Percentiles rank a stretch among this genome's conserved stretches.
Evolutionary conservation across 371 early-diverging fungal species (phyloP).

Genomic region (Lichtheimia ramosa): DNA sequence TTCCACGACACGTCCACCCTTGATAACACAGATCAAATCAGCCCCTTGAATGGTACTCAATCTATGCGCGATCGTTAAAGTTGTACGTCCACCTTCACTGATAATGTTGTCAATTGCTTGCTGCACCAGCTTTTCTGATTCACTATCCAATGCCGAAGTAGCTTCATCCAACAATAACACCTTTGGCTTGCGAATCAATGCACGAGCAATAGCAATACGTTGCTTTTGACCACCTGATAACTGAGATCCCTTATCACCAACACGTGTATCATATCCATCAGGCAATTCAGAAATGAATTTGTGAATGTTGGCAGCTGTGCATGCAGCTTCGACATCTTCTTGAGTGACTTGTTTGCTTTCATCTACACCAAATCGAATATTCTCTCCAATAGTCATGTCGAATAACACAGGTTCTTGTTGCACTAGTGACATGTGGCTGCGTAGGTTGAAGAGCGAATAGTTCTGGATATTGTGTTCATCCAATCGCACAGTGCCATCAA

Average conservation of each 20-base stretch:
- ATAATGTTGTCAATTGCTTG: slow-evolving; percentile 80
- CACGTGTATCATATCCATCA: slow-evolving; percentile 77
- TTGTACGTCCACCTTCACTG: slow-evolving; percentile 54
- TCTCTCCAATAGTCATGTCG: slow-evolving; percentile 77
- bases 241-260: slow-evolving; percentile 75
- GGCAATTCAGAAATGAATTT: slow-evolving; percentile 71
- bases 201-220: slow-evolving; percentile 61
- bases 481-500: slow-evolving; percentile 57
- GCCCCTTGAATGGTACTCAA: slow-evolving; percentile 56
- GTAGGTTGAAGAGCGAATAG: slow-evolving; percentile 61
- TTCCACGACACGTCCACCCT: slow-evolving; percentile 77
- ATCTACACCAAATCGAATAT: slow-evolving; percentile 70
- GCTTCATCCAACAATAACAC: slow-evolving; percentile 91
- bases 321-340: slow-evolving; percentile 63
- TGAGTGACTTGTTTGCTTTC: slow-evolving; percentile 45
- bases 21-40: slow-evolving; percentile 48
- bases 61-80: slow-evolving; percentile 67
- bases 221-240: slow-evolving; percentile 92
- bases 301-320: slow-evolving; percentile 75
- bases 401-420: slow-evolving; percentile 89
- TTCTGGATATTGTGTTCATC: slow-evolving; percentile 70
- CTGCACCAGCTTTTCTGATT: slow-evolving; percentile 90
- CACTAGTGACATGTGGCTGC: slow-evolving; percentile 79
- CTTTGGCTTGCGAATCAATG: slow-evolving; percentile 32
- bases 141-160: slow-evolving; percentile 91